Evolutionary conservation across 371 early-diverging fungal genomes (phyloP).

Genomic region (Sporodiniella umbellata): DNA sequence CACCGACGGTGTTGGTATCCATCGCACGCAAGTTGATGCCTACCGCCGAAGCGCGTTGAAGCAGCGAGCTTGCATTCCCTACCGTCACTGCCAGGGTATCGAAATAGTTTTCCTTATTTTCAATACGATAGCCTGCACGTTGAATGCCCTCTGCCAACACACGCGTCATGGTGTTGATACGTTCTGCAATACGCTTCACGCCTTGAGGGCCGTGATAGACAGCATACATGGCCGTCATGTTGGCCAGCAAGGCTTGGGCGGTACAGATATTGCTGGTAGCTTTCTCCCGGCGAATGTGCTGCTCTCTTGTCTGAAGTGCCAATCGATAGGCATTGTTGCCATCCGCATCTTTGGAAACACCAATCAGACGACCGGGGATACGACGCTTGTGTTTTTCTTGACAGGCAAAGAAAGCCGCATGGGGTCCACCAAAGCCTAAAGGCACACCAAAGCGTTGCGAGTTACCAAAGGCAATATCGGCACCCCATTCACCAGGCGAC

Average conservation of each 20-base stretch:
- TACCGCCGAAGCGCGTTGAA: constrained; percentile 67
- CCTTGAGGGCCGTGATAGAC: constrained; percentile 97
- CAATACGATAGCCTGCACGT: constrained; percentile 68
- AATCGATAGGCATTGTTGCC: constrained; percentile 92
- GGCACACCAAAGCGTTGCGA: constrained; percentile 97
- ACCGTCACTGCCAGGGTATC: constrained; percentile 89
- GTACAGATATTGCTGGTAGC: constrained; percentile 98
- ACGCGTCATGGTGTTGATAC: constrained; percentile 85
- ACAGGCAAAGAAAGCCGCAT: constrained; percentile 97
- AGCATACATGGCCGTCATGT: constrained; percentile 94
- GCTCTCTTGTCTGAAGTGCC: constrained; percentile 95
- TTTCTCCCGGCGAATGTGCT: constrained; percentile 98
- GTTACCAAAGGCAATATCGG: constrained; percentile 95
- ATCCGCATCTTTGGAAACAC: constrained; percentile 88
- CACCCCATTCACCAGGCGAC: constrained; percentile 93
- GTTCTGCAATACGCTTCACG: constrained; percentile 82
- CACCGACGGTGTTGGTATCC: constrained; percentile 69
- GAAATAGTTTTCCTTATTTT: constrained; percentile 81
- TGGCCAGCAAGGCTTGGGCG: constrained; percentile 90
- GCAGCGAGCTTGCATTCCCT: constrained; percentile 57
- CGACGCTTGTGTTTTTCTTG: constrained; percentile 89
- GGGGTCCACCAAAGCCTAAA: constrained; percentile 98
- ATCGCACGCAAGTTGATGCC: constrained; percentile 88
- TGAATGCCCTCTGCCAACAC: constrained; percentile 77
- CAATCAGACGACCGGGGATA: constrained; percentile 94